phyloP scores from a whole-genome alignment of 352 stramenopile species.

The Elongisporangium undulatum region DNA sequence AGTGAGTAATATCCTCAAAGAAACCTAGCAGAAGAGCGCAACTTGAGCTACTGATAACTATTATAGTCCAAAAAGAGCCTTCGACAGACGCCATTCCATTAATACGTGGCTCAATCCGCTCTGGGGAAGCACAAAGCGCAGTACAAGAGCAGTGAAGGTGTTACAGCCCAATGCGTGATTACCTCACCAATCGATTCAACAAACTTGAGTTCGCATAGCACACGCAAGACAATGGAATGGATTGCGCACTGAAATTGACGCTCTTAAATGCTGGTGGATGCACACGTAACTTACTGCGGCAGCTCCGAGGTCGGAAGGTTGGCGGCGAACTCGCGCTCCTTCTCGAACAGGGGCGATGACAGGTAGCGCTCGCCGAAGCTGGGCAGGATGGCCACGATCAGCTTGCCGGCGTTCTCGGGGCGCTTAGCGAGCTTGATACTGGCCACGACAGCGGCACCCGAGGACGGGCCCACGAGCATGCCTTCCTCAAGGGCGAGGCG shows the following conservation, averaged over 20 bases:
- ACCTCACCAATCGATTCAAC: too few relatives aligned
- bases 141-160: too few relatives aligned
- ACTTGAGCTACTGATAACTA: too few relatives aligned
- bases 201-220: too few relatives aligned
- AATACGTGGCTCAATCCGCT: too few relatives aligned
- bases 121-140: too few relatives aligned
- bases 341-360: constrained; percentile 75
- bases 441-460: constrained; percentile 81
- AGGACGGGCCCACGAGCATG: constrained; percentile 84
- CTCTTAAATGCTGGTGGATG: neutral
- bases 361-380: constrained; percentile 89
- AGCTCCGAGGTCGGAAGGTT: constrained; percentile 55
- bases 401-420: constrained; percentile 81
- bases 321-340: constrained; percentile 69
- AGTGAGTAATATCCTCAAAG: too few relatives aligned
- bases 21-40: too few relatives aligned
- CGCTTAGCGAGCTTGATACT: constrained; percentile 78
- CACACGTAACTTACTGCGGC: constrained; percentile 11
- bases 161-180: too few relatives aligned
- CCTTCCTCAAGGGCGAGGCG: constrained; percentile 81
- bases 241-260: neutral
- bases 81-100: too few relatives aligned
- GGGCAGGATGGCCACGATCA: constrained; percentile 88
- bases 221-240: too few relatives aligned
- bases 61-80: too few relatives aligned